Percentiles rank a stretch among this genome's conserved stretches.
These are phyloP conservation scores for Gomphus bonarii DNA, from an alignment of 1,284 basidiomycete species.

Conservation along the genomic window DNA sequence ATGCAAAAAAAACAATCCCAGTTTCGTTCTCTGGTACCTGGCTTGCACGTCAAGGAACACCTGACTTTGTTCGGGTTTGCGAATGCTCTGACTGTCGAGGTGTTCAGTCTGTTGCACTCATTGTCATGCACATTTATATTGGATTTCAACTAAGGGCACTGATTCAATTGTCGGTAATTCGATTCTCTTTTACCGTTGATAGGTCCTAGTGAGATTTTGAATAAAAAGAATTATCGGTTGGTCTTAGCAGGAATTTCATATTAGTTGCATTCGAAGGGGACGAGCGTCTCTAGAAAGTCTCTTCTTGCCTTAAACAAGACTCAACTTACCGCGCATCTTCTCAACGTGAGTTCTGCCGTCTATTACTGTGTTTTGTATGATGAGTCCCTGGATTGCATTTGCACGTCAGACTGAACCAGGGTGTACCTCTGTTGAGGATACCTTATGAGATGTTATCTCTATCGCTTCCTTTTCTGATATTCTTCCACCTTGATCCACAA, in stretches of 20 bases:
- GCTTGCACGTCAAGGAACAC: too few species aligned
- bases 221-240: too few species aligned
- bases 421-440: not conserved
- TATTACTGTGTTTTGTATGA: slow-evolving; percentile 5
- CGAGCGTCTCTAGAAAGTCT: not conserved
- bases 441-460: slow-evolving; percentile 10
- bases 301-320: not conserved
- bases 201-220: too few species aligned
- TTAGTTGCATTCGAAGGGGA: not conserved
- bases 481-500: not conserved
- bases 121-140: not conserved
- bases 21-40: too few species aligned
- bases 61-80: too few species aligned
- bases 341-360: not conserved
- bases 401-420: slow-evolving; percentile 16
- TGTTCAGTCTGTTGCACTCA: not conserved
- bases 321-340: not conserved
- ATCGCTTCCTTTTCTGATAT: slow-evolving; percentile 11
- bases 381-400: slow-evolving; percentile 14
- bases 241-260: not conserved
- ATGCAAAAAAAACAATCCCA: too few species aligned
- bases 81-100: too few species aligned
- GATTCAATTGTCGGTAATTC: too few species aligned
- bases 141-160: too few species aligned
- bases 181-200: too few species aligned